These are phyloP conservation scores for Elsinoe batatas DNA, from an alignment of 2,329 filamentous ascomycete genomes.

Conservation along the genomic window DNA sequence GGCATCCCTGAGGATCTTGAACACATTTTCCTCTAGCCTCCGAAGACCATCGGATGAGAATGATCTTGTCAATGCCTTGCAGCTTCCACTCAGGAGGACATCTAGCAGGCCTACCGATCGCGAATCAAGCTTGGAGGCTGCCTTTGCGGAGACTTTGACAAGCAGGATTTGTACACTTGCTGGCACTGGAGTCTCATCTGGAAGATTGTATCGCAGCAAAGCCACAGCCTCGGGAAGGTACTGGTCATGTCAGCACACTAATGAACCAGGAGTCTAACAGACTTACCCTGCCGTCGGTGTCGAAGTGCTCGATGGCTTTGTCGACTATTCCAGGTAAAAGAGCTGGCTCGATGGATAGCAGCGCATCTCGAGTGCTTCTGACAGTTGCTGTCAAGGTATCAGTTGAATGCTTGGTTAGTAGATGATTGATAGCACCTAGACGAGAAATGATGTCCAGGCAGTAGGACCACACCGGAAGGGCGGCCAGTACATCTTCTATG, in stretches of 20 bases:
- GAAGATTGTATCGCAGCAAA: slow-evolving; percentile 24
- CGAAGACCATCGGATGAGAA: slow-evolving; percentile 22
- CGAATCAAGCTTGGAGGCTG: slow-evolving; percentile 21
- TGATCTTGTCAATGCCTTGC: slow-evolving; percentile 22
- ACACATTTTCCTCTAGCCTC: slow-evolving; percentile 25
- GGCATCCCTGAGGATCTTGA: slow-evolving; percentile 24
- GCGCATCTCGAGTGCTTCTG: slow-evolving; percentile 22
- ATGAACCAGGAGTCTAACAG: neutral
- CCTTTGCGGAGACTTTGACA: slow-evolving; percentile 23
- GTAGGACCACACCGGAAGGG: slow-evolving; percentile 42
- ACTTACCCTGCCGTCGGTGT: neutral
- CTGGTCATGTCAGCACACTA: slow-evolving; percentile 1
- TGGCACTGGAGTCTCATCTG: slow-evolving; percentile 23
- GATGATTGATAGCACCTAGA: slow-evolving; percentile 32
- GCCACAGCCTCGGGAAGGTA: slow-evolving; percentile 21
- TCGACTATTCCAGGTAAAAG: slow-evolving; percentile 22
- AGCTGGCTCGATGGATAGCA: slow-evolving; percentile 24
- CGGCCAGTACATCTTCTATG: slow-evolving; percentile 37
- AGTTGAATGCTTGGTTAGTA: neutral
- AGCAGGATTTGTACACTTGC: slow-evolving; percentile 26
- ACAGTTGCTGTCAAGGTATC: slow-evolving; percentile 15
- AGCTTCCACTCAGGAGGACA: slow-evolving; percentile 25
- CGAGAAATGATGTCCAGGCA: slow-evolving; percentile 40
- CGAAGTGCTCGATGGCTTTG: slow-evolving; percentile 19
- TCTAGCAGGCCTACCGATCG: slow-evolving; percentile 25